Evolutionary conservation across 1,139 yeast species (phyloP).

Genomic region (Kluyveromyces sp.): DNA sequence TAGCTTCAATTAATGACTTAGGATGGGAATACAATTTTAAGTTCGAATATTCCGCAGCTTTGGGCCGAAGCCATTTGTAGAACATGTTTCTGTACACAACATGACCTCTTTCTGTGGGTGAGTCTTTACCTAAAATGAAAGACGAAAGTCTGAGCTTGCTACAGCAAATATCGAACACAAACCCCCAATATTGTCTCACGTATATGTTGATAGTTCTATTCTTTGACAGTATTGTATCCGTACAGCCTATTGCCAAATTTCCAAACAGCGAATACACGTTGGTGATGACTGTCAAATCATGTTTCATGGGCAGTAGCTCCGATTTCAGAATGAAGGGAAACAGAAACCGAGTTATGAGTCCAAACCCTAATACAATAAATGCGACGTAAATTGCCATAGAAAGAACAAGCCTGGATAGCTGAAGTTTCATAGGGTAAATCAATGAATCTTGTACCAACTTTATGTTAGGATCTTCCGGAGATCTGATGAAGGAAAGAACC

Average conservation of each 20-base stretch:
- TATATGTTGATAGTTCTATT: constrained; percentile 30
- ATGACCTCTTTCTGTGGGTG: constrained; percentile 70
- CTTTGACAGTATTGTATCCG: constrained; percentile 23
- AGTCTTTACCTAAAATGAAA: constrained; percentile 63
- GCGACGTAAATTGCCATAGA: constrained; percentile 73
- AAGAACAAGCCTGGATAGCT: constrained; percentile 63
- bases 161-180: constrained; percentile 52
- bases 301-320: constrained; percentile 23
- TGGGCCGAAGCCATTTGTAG: constrained; percentile 36
- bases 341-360: constrained; percentile 43
- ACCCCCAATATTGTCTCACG: constrained; percentile 52
- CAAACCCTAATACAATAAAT: constrained; percentile 70
- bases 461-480: constrained; percentile 91
- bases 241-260: constrained; percentile 11
- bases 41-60: constrained; percentile 31
- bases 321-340: constrained; percentile 27
- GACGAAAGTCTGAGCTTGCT: constrained; percentile 65
- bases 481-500: constrained; percentile 80
- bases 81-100: constrained; percentile 49
- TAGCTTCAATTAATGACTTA: constrained; percentile 44
- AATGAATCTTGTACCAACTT: constrained; percentile 85
- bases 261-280: constrained; percentile 8
- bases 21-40: constrained; percentile 58
- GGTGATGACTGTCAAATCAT: constrained; percentile 13
- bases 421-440: constrained; percentile 64